These are phyloP conservation scores for Hypoxylon lienhwacheense DNA, from an alignment of 495 filamentous ascomycete genomes.

Conservation along the genomic window DNA sequence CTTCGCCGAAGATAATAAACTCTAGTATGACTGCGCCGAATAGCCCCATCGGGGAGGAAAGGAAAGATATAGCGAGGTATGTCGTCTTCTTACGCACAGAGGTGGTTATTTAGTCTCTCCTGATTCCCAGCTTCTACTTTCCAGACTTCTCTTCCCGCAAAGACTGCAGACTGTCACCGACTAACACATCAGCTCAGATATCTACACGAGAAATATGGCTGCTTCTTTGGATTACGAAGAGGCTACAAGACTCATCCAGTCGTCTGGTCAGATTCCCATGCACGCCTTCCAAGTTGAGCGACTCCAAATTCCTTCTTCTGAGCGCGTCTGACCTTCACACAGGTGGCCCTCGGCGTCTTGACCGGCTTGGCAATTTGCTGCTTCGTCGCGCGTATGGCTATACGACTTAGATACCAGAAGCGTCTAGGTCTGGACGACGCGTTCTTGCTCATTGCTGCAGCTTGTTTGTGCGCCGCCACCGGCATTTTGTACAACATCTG, in stretches of 20 bases:
- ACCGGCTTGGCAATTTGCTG: slow-evolving; percentile 16
- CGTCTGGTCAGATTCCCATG: slow-evolving; percentile 5
- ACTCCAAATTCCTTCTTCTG: no score
- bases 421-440: slow-evolving; percentile 17
- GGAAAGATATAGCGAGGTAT: no score
- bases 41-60: no score
- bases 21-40: no score
- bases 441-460: slow-evolving; percentile 21
- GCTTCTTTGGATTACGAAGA: not conserved
- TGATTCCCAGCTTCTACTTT: no score
- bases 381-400: slow-evolving; percentile 14
- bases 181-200: not conserved
- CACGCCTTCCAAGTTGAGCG: no score
- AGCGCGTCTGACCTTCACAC: no score
- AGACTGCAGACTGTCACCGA: not conserved
- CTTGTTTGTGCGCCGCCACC: slow-evolving; percentile 10
- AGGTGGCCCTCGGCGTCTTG: slow-evolving; percentile 10
- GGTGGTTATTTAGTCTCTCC: no score
- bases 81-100: no score
- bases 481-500: slow-evolving; percentile 19
- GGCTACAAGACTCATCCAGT: not conserved
- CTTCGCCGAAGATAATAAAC: no score
- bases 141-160: not conserved
- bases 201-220: not conserved
- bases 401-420: slow-evolving; percentile 25